Percentiles rank a stretch among this genome's conserved stretches.
These are phyloP conservation scores for Venturia effusa DNA, from an alignment of 2,329 filamentous ascomycete genomes.

Conservation along the genomic window DNA sequence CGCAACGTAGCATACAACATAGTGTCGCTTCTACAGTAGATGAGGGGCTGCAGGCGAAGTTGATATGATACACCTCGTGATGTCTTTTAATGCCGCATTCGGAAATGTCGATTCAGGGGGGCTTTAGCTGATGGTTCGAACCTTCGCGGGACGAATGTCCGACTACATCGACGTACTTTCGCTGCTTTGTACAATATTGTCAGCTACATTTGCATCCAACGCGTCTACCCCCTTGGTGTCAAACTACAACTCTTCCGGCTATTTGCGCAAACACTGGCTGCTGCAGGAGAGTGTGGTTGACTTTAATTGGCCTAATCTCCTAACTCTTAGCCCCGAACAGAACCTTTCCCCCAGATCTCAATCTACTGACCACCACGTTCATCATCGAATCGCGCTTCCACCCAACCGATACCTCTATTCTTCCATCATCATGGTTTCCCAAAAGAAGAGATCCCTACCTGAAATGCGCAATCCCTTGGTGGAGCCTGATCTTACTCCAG, in stretches of 20 bases:
- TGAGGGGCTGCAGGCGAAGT: background rate
- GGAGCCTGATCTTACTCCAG: constrained; percentile 48
- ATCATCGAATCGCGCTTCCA: background rate
- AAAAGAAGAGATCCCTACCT: constrained; percentile 41
- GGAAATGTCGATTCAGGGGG: background rate
- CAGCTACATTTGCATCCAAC: background rate
- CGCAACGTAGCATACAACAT: background rate
- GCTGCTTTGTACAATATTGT: background rate
- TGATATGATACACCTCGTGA: background rate
- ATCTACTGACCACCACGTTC: background rate
- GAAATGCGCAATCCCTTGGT: constrained; percentile 55
- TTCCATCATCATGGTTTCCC: constrained; percentile 19
- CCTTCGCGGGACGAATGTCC: background rate
- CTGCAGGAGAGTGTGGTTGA: background rate
- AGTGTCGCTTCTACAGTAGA: background rate
- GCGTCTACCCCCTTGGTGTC: constrained; percentile 1
- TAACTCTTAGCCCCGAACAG: background rate
- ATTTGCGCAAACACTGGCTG: background rate
- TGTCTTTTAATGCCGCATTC: background rate
- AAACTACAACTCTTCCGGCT: background rate
- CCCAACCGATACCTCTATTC: background rate
- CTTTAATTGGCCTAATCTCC: background rate
- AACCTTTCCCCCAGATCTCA: background rate
- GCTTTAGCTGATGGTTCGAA: background rate
- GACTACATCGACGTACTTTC: background rate